These are phyloP conservation scores for Rhodotorula paludigena DNA, from an alignment of 768 basidiomycete genomes.

Conservation along the genomic window DNA sequence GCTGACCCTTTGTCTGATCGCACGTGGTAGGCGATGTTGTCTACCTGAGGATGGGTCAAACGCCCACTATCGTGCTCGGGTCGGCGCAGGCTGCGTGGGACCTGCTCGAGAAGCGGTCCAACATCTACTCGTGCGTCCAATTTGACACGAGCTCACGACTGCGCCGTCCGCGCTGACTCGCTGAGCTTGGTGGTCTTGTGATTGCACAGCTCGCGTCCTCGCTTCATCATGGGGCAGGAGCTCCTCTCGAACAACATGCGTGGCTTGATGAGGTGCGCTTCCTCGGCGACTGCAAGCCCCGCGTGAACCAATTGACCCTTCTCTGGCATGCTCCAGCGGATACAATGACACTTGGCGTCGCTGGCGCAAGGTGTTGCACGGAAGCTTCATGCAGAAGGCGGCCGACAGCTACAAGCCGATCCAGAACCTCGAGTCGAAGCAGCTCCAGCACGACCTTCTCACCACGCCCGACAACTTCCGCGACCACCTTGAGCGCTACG, in stretches of 20 bases:
- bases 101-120: slow-evolving; percentile 36
- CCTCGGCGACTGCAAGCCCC: background rate
- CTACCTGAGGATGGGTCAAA: slow-evolving; percentile 36
- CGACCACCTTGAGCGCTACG: slow-evolving; percentile 37
- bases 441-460: slow-evolving; percentile 38
- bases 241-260: slow-evolving; percentile 28
- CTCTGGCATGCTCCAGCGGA: background rate
- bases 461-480: slow-evolving; percentile 20
- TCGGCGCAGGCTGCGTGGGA: slow-evolving; percentile 39
- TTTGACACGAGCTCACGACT: too few relatives aligned
- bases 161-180: background rate
- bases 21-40: slow-evolving; percentile 19
- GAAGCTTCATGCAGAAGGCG: slow-evolving; percentile 22
- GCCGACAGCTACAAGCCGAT: slow-evolving; percentile 40
- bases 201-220: slow-evolving; percentile 15
- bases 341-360: slow-evolving; percentile 28
- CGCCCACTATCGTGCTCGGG: slow-evolving; percentile 38
- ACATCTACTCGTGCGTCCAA: slow-evolving; percentile 7
- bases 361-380: slow-evolving; percentile 38
- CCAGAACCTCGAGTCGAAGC: slow-evolving; percentile 37
- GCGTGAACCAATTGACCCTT: background rate
- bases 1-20: too few relatives aligned
- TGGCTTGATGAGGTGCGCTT: slow-evolving; percentile 28
- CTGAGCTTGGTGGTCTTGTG: too few relatives aligned
- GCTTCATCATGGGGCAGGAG: slow-evolving; percentile 39